Percentiles rank a stretch among this genome's conserved stretches.
Evolutionary conservation across 192 early-diverging fungal species (phyloP).

Genomic region (Backusella liffmaniae): DNA sequence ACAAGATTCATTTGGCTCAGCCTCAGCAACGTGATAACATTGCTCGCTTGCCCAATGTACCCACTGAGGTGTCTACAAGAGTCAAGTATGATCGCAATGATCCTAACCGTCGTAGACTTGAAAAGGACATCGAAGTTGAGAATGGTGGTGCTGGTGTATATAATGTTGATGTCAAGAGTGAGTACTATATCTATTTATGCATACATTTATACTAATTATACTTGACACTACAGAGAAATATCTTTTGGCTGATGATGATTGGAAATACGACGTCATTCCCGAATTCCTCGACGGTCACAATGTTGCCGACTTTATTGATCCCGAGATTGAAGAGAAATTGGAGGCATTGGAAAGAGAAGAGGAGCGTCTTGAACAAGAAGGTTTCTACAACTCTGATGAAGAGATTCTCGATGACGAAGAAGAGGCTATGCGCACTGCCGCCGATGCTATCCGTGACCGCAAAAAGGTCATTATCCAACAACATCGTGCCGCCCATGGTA

Average conservation of each 20-base stretch:
- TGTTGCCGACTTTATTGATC: constrained; percentile 97
- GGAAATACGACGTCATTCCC: constrained; percentile 97
- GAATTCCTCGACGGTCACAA: constrained; percentile 99
- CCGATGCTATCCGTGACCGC: constrained; percentile 80
- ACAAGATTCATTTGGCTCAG: constrained; percentile 93
- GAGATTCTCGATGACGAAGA: constrained; percentile 83
- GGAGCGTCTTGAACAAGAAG: constrained; percentile 90
- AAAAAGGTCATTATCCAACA: constrained; percentile 79
- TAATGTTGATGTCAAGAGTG: constrained; percentile 91
- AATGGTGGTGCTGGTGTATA: constrained; percentile 96
- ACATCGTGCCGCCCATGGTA: constrained; percentile 74
- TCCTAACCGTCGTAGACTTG: constrained; percentile 79
- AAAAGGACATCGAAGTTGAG: constrained; percentile 88
- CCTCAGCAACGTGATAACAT: constrained; percentile 85
- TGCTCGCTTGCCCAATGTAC: constrained; percentile 81
- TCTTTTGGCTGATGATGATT: constrained; percentile 77
- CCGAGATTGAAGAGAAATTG: constrained; percentile 94
- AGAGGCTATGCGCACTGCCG: constrained; percentile 71
- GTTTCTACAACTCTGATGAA: constrained; percentile 84
- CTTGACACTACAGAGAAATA: constrained; percentile 64
- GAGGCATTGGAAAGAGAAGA: constrained; percentile 97
- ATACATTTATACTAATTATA: not conserved
- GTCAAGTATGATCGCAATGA: constrained; percentile 78
- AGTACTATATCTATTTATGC: not conserved
- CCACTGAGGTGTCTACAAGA: constrained; percentile 65